Conservation (phyloP, 1,284 basidiomycete species). For the Mycosarcoma mackinlayi region DNA sequence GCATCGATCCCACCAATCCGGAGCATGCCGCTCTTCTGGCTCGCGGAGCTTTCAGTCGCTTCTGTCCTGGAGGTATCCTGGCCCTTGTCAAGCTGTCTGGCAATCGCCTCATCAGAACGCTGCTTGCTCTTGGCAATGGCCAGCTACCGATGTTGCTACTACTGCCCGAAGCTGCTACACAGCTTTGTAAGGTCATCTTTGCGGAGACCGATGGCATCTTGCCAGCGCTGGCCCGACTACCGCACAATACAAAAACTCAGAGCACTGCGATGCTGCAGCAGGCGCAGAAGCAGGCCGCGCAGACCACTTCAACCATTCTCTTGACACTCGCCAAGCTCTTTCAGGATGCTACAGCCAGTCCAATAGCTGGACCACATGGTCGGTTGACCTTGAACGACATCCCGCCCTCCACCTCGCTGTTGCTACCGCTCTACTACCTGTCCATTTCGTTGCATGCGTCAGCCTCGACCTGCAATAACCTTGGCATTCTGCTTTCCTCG, state of each 20-base stretch:
- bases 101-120: conserved; percentile 41
- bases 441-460: conserved; percentile 73
- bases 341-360: conserved; percentile 70
- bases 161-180: conserved; percentile 53
- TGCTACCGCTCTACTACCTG: conserved; percentile 74
- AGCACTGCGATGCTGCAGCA: conserved; percentile 39
- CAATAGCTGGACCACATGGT: conserved; percentile 48
- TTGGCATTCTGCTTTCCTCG: conserved; percentile 74
- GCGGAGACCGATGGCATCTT: conserved; percentile 50
- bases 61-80: conserved; percentile 59
- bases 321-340: conserved; percentile 74
- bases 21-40: conserved; percentile 41
- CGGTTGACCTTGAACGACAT: conserved; percentile 66
- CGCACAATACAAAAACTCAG: conserved; percentile 4
- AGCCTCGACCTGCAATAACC: conserved; percentile 75
- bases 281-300: conserved; percentile 65
- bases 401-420: conserved; percentile 71
- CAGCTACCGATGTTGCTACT: conserved; percentile 61
- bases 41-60: conserved; percentile 45
- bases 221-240: conserved; percentile 41
- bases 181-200: conserved; percentile 54
- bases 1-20: conserved; percentile 50
- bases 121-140: conserved; percentile 57
- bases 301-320: conserved; percentile 73
- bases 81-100: conserved; percentile 57